Base-by-base conservation (phyloP, 768 basidiomycete species). In the Hygrophorus pudorinus region DNA sequence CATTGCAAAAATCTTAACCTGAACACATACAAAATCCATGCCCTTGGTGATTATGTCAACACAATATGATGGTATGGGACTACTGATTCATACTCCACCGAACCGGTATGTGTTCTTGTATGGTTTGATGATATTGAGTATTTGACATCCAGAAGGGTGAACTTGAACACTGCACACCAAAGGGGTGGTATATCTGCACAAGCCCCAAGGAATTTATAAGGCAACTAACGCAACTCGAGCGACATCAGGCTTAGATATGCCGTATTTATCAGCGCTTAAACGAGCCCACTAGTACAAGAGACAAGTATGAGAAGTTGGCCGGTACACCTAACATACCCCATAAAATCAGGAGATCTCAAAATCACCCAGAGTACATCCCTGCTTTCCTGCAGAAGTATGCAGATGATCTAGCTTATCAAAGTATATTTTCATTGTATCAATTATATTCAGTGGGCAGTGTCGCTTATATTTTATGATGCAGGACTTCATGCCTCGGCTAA, bases 141-240 rank as follows among this genome's bases (percentile, higher is more conserved):
- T n/a, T n/a, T n/a, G n/a, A n/a, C n/a, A n/a, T n/a, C n/a, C n/a
- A n/a, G n/a, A 6, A 51, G 48, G 50, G 50, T 8, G 48, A 51
- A 30, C 42, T 51, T 5, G 50, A 51, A 41, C 50, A 51, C 43
- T 33, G 44, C n/a, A 48, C 29, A 2, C n/a, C 44, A 14, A 51
- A 51, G 44, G 37, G 32, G 8, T n/a, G 44, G 24, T 51, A 51
- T 40, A n/a, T 28, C n/a, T 31, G 47, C 8, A 51, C 44, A 24
- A 31, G 34, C 43, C 29, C 39, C 24, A 41, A 45, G 28, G 18
- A 40, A 17, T 48, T 46, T 46, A 31, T 42, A 6, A 18, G 47
- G 30, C 51, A 51, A 31, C 35, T 51, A 34, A 41, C 51, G 3
- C 30, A 38, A 21, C 42, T 49, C 27, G 51, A 51, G 32, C 32